These are phyloP conservation scores for Balakata baccata DNA, from an alignment of 345 rosid species.

Conservation along the genomic window DNA sequence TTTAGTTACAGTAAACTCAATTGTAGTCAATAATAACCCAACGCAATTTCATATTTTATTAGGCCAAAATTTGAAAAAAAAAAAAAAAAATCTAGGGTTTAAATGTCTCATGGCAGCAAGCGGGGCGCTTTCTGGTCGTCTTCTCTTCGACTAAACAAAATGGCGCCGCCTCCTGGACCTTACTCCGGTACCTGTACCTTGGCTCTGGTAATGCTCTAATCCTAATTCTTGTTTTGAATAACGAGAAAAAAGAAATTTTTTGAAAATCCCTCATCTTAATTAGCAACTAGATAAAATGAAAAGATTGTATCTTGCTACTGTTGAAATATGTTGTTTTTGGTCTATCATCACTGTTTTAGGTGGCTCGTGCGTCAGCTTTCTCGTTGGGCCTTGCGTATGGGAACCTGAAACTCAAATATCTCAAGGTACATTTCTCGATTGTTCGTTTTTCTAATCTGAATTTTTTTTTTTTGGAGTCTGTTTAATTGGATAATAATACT, in stretches of 20 bases:
- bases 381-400: conserved; percentile 72
- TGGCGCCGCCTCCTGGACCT: conserved; percentile 79
- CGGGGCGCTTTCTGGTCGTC: background rate
- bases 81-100: conserved; percentile 12
- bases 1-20: too few species aligned
- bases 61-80: background rate
- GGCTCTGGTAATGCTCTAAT: conserved; percentile 48
- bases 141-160: background rate
- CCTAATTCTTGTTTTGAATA: background rate
- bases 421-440: conserved; percentile 43
- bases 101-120: background rate
- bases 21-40: too few species aligned
- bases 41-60: background rate
- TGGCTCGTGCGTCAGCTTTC: conserved; percentile 87
- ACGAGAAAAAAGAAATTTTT: background rate
- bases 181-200: conserved; percentile 81
- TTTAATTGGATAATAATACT: background rate
- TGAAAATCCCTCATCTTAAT: background rate
- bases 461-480: background rate
- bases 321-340: background rate
- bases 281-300: background rate
- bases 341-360: conserved; percentile 32
- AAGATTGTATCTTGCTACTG: background rate
- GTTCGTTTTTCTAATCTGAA: background rate
- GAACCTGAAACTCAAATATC: conserved; percentile 73